Percentiles rank a stretch among this genome's conserved stretches.
Evolutionary conservation across 2,329 filamentous ascomycete species (phyloP).

Genomic region (Pyricularia grisea): DNA sequence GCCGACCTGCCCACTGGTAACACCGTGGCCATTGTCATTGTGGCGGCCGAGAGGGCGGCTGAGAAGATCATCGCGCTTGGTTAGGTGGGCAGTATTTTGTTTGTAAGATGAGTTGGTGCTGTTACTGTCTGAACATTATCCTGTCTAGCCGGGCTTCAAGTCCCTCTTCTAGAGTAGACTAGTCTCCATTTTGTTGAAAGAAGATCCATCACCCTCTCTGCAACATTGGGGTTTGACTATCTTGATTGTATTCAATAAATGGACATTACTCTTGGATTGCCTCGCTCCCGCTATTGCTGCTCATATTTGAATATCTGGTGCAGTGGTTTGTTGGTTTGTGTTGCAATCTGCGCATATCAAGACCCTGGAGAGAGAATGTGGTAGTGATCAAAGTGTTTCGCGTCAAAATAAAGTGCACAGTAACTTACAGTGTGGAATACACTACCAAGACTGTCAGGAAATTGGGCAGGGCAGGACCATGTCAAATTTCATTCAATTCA

Average conservation of each 20-base stretch:
- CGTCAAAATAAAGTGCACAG: too few species aligned
- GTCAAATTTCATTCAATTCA: neutral
- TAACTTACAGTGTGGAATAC: neutral
- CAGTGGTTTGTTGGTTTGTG: too few species aligned
- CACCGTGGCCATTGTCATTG: conserved; percentile 55
- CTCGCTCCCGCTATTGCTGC: too few species aligned
- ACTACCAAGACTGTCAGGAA: neutral
- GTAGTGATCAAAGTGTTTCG: too few species aligned
- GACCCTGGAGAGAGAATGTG: too few species aligned
- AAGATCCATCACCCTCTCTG: neutral
- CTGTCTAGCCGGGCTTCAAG: neutral
- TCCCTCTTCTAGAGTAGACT: neutral
- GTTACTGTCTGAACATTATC: neutral
- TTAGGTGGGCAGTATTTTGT: neutral
- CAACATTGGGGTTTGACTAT: neutral
- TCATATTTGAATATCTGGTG: too few species aligned
- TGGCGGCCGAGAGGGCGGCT: conserved; percentile 41
- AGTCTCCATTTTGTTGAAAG: too few species aligned
- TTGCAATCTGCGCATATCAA: too few species aligned
- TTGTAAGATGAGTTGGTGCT: neutral
- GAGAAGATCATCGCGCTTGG: neutral
- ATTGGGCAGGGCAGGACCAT: neutral
- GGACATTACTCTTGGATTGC: too few species aligned
- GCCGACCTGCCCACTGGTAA: conserved; percentile 62
- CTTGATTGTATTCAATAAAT: too few species aligned